A percentile compares a stretch with the other conserved stretches of the same genome.
phyloP scores from a whole-genome alignment of 1,284 basidiomycete genomes.

The Sanguinoderma infundibulare region DNA sequence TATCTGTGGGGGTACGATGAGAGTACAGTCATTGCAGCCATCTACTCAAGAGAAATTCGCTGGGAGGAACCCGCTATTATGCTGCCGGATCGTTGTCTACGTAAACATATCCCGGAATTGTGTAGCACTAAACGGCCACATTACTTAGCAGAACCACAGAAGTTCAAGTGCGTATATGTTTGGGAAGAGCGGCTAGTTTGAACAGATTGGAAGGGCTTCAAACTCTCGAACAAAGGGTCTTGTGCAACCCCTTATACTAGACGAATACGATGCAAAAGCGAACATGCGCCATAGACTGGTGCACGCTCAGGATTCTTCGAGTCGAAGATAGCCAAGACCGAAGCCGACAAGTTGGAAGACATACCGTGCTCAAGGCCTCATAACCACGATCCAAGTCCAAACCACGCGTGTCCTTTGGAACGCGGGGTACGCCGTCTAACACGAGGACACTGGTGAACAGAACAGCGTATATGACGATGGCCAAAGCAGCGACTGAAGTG shows the following conservation, averaged over 20 bases:
- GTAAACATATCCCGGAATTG: too few species aligned
- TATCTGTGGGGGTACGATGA: constrained; percentile 49
- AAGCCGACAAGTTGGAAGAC: constrained; percentile 17
- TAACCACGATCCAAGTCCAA: constrained; percentile 63
- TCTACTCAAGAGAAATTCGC: too few species aligned
- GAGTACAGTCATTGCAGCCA: not conserved
- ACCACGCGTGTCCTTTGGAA: constrained; percentile 52
- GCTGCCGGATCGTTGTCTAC: too few species aligned
- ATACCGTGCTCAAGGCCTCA: constrained; percentile 61
- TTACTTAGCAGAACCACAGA: too few species aligned
- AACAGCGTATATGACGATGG: constrained; percentile 53
- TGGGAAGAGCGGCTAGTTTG: too few species aligned
- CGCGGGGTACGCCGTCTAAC: constrained; percentile 55
- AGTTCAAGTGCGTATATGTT: too few species aligned
- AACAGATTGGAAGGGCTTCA: too few species aligned
- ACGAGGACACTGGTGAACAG: constrained; percentile 57
- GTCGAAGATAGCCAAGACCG: not conserved
- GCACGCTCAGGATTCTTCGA: not conserved
- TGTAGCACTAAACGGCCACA: too few species aligned
- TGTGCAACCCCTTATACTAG: too few species aligned
- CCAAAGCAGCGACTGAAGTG: constrained; percentile 54
- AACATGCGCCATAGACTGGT: not conserved
- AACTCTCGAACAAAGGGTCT: too few species aligned
- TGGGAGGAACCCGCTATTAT: too few species aligned
- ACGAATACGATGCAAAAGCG: too few species aligned